phyloP scores from a whole-genome alignment of 371 early-diverging fungal species.

The Zancudomyces culisetae region DNA sequence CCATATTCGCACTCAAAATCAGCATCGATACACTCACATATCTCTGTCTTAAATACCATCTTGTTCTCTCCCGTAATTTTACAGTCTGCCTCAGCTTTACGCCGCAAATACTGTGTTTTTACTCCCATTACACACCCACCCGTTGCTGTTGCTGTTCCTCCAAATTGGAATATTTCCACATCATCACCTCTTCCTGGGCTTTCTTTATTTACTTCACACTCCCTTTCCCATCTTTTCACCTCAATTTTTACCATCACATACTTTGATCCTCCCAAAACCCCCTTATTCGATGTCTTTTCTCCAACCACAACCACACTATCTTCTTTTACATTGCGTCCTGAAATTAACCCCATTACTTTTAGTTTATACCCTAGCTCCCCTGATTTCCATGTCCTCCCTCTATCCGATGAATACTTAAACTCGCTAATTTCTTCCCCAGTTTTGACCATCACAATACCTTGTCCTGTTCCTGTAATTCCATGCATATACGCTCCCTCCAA shows the following conservation, averaged over 20 bases:
- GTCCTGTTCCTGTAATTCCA: slow-evolving; percentile 75
- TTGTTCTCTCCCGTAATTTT: slow-evolving; percentile 49
- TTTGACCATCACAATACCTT: slow-evolving; percentile 49
- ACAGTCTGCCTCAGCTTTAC: slow-evolving; percentile 59
- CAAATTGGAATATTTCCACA: slow-evolving; percentile 62
- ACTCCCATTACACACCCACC: slow-evolving; percentile 78
- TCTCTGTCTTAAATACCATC: slow-evolving; percentile 27
- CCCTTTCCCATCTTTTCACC: slow-evolving; percentile 30
- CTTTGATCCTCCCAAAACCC: slow-evolving; percentile 20
- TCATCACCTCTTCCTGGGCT: slow-evolving; percentile 36
- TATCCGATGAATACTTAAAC: slow-evolving; percentile 57
- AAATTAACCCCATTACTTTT: too few relatives aligned
- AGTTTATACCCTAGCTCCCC: slow-evolving; percentile 26
- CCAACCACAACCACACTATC: slow-evolving; percentile 35
- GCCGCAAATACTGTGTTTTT: slow-evolving; percentile 45
- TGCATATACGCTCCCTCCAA: slow-evolving; percentile 68
- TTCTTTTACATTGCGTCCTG: too few relatives aligned
- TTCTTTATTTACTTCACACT: slow-evolving; percentile 35
- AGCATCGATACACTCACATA: slow-evolving; percentile 56
- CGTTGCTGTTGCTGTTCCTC: slow-evolving; percentile 32
- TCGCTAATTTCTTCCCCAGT: slow-evolving; percentile 46
- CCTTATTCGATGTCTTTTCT: slow-evolving; percentile 46
- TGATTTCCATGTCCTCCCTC: slow-evolving; percentile 56
- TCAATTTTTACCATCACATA: slow-evolving; percentile 52
- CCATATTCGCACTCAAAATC: slow-evolving; percentile 90